Evolutionary conservation across 441 rosid genomes (phyloP).

Genomic region (Macaranga tanarius): DNA sequence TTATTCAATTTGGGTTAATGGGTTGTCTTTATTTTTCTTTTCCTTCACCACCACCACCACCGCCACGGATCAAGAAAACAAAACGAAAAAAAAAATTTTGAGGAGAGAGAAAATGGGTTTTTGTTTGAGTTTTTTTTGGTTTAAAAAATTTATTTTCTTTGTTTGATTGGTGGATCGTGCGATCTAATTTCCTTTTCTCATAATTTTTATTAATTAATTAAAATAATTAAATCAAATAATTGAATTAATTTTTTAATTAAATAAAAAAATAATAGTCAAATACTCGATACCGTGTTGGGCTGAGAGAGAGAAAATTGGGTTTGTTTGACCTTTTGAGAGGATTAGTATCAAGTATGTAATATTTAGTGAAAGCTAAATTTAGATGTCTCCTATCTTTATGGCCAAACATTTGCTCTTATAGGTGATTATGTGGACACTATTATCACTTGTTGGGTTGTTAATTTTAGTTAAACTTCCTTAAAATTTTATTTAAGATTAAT

Average conservation of each 20-base stretch:
- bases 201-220: conserved; percentile 15
- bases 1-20: conserved; percentile 27
- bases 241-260: conserved; percentile 7
- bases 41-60: conserved; percentile 18
- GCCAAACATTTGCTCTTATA: conserved; percentile 32
- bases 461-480: conserved; percentile 8
- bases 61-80: conserved; percentile 37
- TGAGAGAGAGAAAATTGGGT: conserved; percentile 14
- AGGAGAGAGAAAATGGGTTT: conserved; percentile 36
- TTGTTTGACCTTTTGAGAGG: conserved; percentile 34
- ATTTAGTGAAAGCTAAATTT: conserved; percentile 34
- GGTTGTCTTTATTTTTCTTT: conserved; percentile 26
- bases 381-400: conserved; percentile 46
- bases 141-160: conserved; percentile 12
- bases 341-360: conserved; percentile 2
- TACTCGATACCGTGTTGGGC: conserved; percentile 44
- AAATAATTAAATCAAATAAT: conserved; percentile 13
- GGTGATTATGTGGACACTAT: conserved; percentile 21
- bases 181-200: conserved; percentile 32
- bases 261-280: conserved; percentile 7
- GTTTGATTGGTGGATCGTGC: conserved; percentile 50
- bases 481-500: no score
- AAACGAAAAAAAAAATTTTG: neutral
- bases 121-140: conserved; percentile 15
- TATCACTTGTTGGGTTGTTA: neutral